These are phyloP conservation scores for Fusarium clavum DNA, from an alignment of 2,329 filamentous ascomycete genomes.

Conservation along the genomic window DNA sequence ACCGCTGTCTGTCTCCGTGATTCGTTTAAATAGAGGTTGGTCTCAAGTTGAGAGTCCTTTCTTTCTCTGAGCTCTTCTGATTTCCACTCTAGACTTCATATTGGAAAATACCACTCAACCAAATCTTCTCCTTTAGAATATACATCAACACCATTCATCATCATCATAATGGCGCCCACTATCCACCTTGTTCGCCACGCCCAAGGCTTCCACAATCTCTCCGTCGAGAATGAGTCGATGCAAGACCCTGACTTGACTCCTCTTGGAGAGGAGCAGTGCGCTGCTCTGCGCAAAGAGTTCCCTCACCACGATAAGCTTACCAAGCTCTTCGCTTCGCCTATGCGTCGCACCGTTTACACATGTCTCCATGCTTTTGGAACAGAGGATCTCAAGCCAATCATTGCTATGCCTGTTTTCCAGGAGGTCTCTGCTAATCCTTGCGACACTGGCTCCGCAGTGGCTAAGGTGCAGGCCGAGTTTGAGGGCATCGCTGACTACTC, in stretches of 20 bases:
- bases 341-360: constrained; percentile 85
- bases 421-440: constrained; percentile 81
- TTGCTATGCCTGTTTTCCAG: constrained; percentile 80
- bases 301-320: constrained; percentile 73
- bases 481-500: constrained; percentile 71
- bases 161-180: constrained; percentile 60
- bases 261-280: constrained; percentile 81
- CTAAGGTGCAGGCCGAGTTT: constrained; percentile 70
- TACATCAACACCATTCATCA: not conserved
- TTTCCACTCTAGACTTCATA: not conserved
- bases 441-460: constrained; percentile 75
- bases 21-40: constrained; percentile 13
- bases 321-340: constrained; percentile 80
- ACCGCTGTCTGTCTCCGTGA: not conserved
- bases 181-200: constrained; percentile 79
- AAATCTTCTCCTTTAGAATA: not conserved
- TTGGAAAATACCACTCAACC: constrained; percentile 9
- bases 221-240: constrained; percentile 73
- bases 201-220: constrained; percentile 85
- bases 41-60: not conserved
- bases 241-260: constrained; percentile 83
- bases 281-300: constrained; percentile 69
- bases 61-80: not conserved
- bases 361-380: constrained; percentile 76
- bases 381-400: constrained; percentile 59